These are phyloP conservation scores for Closterium sp. DNA, from an alignment of 139 green algal genomes.

Conservation along the genomic window DNA sequence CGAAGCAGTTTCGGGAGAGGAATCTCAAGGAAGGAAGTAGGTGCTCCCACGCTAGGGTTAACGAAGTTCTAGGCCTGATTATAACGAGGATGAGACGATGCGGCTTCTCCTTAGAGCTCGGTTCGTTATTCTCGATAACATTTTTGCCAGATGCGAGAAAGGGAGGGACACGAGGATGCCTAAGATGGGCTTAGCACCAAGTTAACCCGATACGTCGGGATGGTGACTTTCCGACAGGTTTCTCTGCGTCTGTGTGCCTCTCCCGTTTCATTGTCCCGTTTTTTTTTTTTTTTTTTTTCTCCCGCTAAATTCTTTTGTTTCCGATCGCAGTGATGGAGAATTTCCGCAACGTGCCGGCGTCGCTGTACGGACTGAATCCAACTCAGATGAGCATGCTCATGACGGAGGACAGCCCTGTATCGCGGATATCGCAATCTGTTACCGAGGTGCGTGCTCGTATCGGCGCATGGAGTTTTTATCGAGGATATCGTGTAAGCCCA, in stretches of 20 bases:
- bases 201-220: too few relatives aligned
- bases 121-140: background rate
- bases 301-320: background rate
- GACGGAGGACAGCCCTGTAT: constrained; percentile 28
- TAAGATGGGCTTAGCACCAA: too few relatives aligned
- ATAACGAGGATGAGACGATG: background rate
- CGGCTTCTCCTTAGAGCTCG: background rate
- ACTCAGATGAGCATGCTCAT: constrained; percentile 54
- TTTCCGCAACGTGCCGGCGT: constrained; percentile 41
- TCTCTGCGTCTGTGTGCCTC: too few relatives aligned
- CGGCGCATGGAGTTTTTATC: too few relatives aligned
- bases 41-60: background rate
- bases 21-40: constrained; percentile 47
- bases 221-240: too few relatives aligned
- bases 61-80: background rate
- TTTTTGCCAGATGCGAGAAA: background rate
- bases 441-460: background rate
- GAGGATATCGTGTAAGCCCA: too few relatives aligned
- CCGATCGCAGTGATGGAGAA: constrained; percentile 38
- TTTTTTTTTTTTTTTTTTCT: background rate
- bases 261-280: background rate
- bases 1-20: constrained; percentile 45
- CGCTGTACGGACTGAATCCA: constrained; percentile 45
- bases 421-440: background rate
- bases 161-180: too few relatives aligned